A percentile compares a stretch with the other conserved stretches of the same genome.
Conservation (phyloP, 2,329 filamentous ascomycete species). For the Aureobasidium sp. region DNA sequence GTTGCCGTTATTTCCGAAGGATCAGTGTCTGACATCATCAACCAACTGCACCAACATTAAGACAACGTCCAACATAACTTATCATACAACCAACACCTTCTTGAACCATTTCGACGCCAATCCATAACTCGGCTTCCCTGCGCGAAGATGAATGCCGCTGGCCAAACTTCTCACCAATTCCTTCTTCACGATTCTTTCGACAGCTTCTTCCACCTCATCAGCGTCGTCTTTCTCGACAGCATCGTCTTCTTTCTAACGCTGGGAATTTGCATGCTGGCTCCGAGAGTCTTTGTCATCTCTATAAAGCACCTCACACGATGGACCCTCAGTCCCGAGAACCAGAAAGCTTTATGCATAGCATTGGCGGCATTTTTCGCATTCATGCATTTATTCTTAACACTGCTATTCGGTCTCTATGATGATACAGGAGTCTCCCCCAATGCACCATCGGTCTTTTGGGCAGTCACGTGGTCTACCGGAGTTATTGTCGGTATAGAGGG, state of each 20-base stretch:
- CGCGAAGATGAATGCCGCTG: not conserved
- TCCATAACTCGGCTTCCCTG: too few relatives aligned
- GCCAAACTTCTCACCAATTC: not conserved
- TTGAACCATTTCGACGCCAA: not conserved
- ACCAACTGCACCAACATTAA: not conserved
- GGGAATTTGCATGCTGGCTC: not conserved
- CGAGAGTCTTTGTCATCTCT: not conserved
- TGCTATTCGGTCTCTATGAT: not conserved
- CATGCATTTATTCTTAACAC: not conserved
- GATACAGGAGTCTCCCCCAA: not conserved
- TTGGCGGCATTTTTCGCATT: not conserved
- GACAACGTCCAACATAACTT: not conserved
- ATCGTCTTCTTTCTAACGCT: not conserved
- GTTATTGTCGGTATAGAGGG: not conserved
- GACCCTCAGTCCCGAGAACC: not conserved
- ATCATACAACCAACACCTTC: not conserved
- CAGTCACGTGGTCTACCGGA: not conserved
- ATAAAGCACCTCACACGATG: not conserved
- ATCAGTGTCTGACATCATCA: not conserved
- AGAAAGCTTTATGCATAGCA: not conserved
- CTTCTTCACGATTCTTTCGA: not conserved
- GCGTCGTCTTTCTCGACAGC: not conserved
- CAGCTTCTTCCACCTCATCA: not conserved
- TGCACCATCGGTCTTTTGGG: not conserved
- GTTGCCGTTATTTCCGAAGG: not conserved